Evolutionary conservation across 1,139 yeast species (phyloP).

Genomic region (Saccharomycopsis hybrid): DNA sequence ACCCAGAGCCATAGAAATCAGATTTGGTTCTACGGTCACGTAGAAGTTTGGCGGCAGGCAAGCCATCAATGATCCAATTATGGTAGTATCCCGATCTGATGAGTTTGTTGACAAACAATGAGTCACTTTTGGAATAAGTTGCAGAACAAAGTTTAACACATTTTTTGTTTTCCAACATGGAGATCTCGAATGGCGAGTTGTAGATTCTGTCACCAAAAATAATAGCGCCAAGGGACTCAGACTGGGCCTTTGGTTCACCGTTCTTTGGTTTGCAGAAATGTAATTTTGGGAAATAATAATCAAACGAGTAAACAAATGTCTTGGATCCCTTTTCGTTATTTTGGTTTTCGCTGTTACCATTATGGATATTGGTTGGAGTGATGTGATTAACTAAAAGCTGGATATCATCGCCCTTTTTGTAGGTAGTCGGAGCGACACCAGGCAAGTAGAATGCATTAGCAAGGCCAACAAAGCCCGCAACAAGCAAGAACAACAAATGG

Average conservation of each 20-base stretch:
- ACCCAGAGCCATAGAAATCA: conserved; percentile 72
- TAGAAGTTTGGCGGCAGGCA: conserved; percentile 74
- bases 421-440: conserved; percentile 92
- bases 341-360: conserved; percentile 29
- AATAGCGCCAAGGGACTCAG: conserved; percentile 88
- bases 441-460: conserved; percentile 62
- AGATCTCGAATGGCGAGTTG: conserved; percentile 79
- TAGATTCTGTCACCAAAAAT: conserved; percentile 93
- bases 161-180: conserved; percentile 64
- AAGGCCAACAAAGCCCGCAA: conserved; percentile 25
- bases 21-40: conserved; percentile 51
- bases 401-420: conserved; percentile 61
- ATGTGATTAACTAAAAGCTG: conserved; percentile 83
- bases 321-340: conserved; percentile 31
- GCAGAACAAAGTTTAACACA: conserved; percentile 63
- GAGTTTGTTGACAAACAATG: conserved; percentile 67
- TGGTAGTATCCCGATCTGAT: conserved; percentile 78
- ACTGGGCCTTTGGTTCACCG: conserved; percentile 54
- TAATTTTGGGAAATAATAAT: conserved; percentile 78
- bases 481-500: not conserved
- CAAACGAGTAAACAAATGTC: conserved; percentile 66
- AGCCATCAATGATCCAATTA: conserved; percentile 92
- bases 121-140: conserved; percentile 55
- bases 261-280: conserved; percentile 76
- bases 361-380: conserved; percentile 65